phyloP scores from a whole-genome alignment of 2,329 filamentous ascomycete genomes.

The Chalara sp. region DNA sequence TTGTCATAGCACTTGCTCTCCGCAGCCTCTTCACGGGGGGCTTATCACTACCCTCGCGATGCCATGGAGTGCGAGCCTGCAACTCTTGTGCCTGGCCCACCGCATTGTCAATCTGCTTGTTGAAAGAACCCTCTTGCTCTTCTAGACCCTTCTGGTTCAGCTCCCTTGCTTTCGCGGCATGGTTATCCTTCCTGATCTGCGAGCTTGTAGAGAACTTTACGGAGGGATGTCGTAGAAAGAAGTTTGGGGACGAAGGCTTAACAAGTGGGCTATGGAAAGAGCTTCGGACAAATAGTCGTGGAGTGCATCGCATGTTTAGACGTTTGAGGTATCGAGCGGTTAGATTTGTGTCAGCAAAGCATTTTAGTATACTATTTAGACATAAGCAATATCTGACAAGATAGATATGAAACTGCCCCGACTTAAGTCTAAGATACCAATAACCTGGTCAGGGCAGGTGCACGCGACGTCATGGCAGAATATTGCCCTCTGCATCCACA shows the following conservation, averaged over 20 bases:
- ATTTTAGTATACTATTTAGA: too few relatives aligned
- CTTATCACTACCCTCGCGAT: conserved; percentile 51
- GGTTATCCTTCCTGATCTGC: background rate
- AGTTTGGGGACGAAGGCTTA: background rate
- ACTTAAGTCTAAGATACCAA: too few relatives aligned
- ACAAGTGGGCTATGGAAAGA: background rate
- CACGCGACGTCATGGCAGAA: too few relatives aligned
- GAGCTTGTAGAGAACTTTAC: too few relatives aligned
- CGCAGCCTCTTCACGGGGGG: conserved; percentile 42
- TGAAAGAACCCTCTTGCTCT: conserved; percentile 28
- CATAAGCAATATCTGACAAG: too few relatives aligned
- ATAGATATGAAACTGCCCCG: too few relatives aligned
- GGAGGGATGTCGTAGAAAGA: background rate
- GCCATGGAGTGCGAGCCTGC: conserved; percentile 59
- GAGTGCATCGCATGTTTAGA: too few relatives aligned
- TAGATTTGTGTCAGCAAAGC: too few relatives aligned
- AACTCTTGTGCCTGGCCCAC: conserved; percentile 40
- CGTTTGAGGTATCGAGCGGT: too few relatives aligned
- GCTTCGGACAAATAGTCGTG: background rate
- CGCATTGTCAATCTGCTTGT: conserved; percentile 30
- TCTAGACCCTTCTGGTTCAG: conserved; percentile 20
- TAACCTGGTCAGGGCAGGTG: too few relatives aligned
- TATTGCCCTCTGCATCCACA: too few relatives aligned
- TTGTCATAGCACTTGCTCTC: conserved; percentile 53
- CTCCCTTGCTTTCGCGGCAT: background rate